A percentile compares a stretch with the other conserved stretches of the same genome.
Evolutionary conservation across 495 filamentous ascomycete genomes (phyloP).

Genomic region (Evernia prunastri): DNA sequence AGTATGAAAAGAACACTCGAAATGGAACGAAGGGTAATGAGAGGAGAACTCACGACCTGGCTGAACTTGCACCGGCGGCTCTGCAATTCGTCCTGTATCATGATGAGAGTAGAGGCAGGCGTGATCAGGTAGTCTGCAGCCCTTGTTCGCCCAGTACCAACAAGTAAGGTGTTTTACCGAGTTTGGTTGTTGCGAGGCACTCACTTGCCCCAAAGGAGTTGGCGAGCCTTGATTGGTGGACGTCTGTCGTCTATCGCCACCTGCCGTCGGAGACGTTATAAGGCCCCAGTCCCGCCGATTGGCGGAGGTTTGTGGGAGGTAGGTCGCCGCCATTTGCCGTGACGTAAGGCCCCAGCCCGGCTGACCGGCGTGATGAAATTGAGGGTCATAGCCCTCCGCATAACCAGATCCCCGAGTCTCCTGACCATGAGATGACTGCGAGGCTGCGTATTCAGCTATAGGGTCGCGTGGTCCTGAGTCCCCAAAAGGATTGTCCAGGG

Average conservation of each 20-base stretch:
- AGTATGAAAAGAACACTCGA: neutral
- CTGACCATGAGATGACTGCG: neutral
- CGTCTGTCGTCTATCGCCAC: no score
- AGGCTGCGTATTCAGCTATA: neutral
- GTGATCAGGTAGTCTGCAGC: constrained; percentile 20
- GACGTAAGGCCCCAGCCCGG: neutral
- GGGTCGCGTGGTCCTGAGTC: neutral
- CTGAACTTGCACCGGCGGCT: constrained; percentile 19
- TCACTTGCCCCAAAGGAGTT: neutral
- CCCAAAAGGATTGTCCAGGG: neutral
- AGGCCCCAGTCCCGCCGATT: neutral
- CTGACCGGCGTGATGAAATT: neutral
- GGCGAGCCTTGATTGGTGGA: neutral
- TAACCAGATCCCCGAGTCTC: neutral
- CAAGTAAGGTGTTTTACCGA: constrained; percentile 27
- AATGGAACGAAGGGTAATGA: neutral
- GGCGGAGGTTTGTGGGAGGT: neutral
- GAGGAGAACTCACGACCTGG: constrained; percentile 20
- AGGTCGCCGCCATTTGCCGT: neutral
- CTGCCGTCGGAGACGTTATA: neutral
- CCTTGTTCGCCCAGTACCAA: constrained; percentile 19
- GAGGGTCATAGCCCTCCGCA: neutral
- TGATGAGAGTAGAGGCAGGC: constrained; percentile 26
- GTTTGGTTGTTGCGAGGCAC: neutral
- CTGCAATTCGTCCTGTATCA: constrained; percentile 19